Evolutionary conservation across 106 monocot species (phyloP), one percentile per base, ranked within the genome.

Genomic region (Apostasia ramifera): DNA sequence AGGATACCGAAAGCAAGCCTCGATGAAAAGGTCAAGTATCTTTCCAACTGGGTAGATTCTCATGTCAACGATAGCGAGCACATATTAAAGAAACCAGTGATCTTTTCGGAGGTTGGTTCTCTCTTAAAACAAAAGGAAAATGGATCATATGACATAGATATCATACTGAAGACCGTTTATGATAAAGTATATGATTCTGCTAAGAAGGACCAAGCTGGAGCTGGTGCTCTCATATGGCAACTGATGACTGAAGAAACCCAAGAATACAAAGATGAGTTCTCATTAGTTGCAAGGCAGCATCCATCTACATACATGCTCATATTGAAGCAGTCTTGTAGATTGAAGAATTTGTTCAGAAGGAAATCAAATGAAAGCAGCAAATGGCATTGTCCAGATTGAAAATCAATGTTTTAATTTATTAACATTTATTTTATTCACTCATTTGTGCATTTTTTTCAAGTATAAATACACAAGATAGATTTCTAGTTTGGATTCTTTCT

Each of bases 151-250:
- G 83, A 83, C 44, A 76, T 83, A 74, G 91, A 91, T 70, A 64
- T 86, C 49, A 51, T 91, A n/a, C 57, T 95, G 55, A 86, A 88
- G 61, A 70, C 53, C 2, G 86, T 88, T 43, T 95, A 91, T 68
- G 88, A 88, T 74, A 95, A 78, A 70, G 61, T 95, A 3, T 95
- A 86, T 40, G 78, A 86, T 54, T 95, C 91, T 5, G 88, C 95
- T 55, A 76, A 80, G 72, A 84, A 75, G 13, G 75, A 73, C 6
- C 78, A 81, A 74, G 92, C 89, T 57, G 91, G 84, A 61, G 78
- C 84, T 46, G 95, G 95, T 59, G 95, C 86, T 57, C 75, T 97
- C 64, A 82, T 97, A 52, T 97, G 92, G 95, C 95, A 97, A 64
- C 62, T 97, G 53, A 77, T 84, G 70, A 73, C 81, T 45, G 86